Evolutionary conservation across 345 rosid genomes (phyloP).

Genomic region (Pugionium dolabratum): DNA sequence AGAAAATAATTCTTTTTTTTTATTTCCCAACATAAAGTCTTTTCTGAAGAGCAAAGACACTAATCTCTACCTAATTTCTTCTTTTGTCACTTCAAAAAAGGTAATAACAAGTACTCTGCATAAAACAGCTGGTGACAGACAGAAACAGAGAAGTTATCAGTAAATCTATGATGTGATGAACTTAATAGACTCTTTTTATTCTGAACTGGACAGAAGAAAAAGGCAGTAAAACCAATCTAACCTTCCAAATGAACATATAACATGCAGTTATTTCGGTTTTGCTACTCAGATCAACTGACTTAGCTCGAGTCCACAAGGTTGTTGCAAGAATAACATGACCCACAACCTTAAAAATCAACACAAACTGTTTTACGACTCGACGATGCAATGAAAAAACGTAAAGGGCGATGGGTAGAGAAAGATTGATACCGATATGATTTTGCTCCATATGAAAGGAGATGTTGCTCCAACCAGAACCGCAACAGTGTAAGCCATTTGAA

Average conservation of each 20-base stretch:
- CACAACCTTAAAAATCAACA: slow-evolving; percentile 47
- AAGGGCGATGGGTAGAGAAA: background rate
- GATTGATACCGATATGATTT: slow-evolving; percentile 62
- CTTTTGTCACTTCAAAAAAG: slow-evolving; percentile 60
- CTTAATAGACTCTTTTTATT: no score
- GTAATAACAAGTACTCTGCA: slow-evolving; percentile 87
- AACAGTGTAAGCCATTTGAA: slow-evolving; percentile 75
- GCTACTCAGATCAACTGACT: slow-evolving; percentile 68
- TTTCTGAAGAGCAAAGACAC: no score
- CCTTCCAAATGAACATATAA: slow-evolving; percentile 99
- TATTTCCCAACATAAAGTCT: no score
- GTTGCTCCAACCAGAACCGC: slow-evolving; percentile 76
- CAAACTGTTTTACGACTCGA: background rate
- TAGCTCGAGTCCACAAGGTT: slow-evolving; percentile 71
- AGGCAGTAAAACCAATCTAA: slow-evolving; percentile 18
- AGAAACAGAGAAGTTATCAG: slow-evolving; percentile 9
- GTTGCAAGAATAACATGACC: slow-evolving; percentile 70
- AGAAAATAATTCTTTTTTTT: no score
- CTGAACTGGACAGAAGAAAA: background rate
- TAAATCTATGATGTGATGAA: background rate
- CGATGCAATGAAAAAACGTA: no score
- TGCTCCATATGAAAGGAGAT: slow-evolving; percentile 80
- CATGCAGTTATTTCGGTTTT: slow-evolving; percentile 80
- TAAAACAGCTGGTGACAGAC: slow-evolving; percentile 71
- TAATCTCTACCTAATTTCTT: background rate